Conservation (phyloP, 2,329 filamentous ascomycete genomes). For the Thermoascus crustaceus region DNA sequence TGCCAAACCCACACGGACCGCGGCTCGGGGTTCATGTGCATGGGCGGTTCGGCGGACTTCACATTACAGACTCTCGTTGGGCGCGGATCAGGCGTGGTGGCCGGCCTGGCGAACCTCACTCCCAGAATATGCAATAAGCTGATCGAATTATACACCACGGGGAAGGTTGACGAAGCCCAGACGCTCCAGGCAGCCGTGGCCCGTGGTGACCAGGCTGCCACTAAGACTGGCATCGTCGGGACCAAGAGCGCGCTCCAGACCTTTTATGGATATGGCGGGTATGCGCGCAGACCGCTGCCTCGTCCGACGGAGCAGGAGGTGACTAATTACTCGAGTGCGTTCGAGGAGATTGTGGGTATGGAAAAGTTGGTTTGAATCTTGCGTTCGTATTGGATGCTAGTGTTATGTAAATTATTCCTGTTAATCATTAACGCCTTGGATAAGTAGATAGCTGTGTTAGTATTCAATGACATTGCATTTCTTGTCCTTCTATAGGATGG, state of each 20-base stretch:
- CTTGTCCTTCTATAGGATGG: no score
- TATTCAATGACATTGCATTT: no score
- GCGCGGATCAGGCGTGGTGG: constrained; percentile 64
- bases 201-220: constrained; percentile 59
- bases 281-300: constrained; percentile 48
- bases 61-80: constrained; percentile 61
- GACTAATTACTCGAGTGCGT: not conserved
- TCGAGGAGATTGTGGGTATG: constrained; percentile 4
- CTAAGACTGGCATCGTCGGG: constrained; percentile 59
- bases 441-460: no score
- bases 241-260: constrained; percentile 57
- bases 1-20: constrained; percentile 61
- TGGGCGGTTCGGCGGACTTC: constrained; percentile 67
- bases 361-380: constrained; percentile 1
- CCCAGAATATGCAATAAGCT: constrained; percentile 58
- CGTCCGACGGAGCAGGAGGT: constrained; percentile 25
- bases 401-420: no score
- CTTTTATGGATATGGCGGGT: constrained; percentile 57
- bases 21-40: constrained; percentile 62
- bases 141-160: constrained; percentile 51
- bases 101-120: constrained; percentile 62
- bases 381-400: no score
- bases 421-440: not conserved
- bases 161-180: constrained; percentile 51
- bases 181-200: constrained; percentile 58